Conservation (phyloP, 208 protist species). For the Borovskyia barvae region DNA sequence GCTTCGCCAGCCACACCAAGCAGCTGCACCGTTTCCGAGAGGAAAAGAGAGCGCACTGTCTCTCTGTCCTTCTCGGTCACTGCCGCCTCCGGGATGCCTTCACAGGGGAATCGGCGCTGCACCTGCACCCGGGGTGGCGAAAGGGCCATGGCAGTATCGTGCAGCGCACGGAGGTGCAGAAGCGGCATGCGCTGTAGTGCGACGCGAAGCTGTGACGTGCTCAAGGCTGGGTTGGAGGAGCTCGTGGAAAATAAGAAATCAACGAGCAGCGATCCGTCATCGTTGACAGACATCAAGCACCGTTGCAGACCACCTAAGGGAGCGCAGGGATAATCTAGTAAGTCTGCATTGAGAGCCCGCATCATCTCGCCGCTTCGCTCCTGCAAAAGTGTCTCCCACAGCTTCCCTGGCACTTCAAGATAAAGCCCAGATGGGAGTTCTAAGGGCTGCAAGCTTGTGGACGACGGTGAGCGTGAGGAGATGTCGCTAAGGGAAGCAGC, state of each 20-base stretch:
- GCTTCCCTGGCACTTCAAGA: background rate
- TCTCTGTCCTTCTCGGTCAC: background rate
- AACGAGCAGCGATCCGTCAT: background rate
- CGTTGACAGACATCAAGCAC: background rate
- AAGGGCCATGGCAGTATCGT: background rate
- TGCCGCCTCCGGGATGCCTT: background rate
- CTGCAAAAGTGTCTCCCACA: background rate
- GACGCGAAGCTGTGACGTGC: background rate
- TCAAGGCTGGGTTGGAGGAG: background rate
- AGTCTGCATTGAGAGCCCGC: too few species aligned
- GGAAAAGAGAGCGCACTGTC: slow-evolving; percentile 2
- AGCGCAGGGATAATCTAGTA: too few species aligned
- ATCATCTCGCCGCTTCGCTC: slow-evolving; percentile 1
- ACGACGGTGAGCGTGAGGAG: background rate
- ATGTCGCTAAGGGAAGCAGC: too few species aligned
- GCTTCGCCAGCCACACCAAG: slow-evolving; percentile 6
- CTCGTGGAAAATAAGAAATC: slow-evolving; percentile 3
- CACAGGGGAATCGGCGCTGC: slow-evolving; percentile 10
- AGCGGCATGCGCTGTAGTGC: slow-evolving; percentile 1
- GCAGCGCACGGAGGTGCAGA: slow-evolving; percentile 1
- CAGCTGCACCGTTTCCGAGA: slow-evolving; percentile 9
- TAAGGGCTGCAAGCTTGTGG: background rate
- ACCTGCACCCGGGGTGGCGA: slow-evolving; percentile 6
- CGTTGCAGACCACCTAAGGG: too few species aligned
- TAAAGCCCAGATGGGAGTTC: background rate